Percentiles rank a stretch among this genome's conserved stretches.
phyloP scores from a whole-genome alignment of 495 filamentous ascomycete species.

The Podospora bellae-mahoneyi region DNA sequence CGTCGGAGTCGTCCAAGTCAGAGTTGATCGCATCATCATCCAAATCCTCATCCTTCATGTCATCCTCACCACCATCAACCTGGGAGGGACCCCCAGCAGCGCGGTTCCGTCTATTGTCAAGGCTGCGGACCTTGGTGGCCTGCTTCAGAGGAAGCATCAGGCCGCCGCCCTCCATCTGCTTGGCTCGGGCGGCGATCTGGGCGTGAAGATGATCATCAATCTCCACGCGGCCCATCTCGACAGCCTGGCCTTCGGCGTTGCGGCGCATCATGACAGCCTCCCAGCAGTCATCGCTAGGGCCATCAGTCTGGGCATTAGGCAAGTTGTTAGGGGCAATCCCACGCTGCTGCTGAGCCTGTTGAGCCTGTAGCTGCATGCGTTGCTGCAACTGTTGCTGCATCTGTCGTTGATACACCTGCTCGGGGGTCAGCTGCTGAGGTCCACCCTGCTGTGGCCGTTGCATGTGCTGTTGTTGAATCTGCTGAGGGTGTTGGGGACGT shows the following conservation, averaged over 20 bases:
- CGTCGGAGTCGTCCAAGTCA: constrained; percentile 92
- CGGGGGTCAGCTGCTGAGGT: constrained; percentile 44
- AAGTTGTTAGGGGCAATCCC: constrained; percentile 40
- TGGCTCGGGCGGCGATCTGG: constrained; percentile 64
- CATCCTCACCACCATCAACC: constrained; percentile 67
- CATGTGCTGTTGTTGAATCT: constrained; percentile 35
- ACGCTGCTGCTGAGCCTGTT: constrained; percentile 42
- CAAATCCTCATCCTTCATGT: constrained; percentile 57
- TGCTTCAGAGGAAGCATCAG: constrained; percentile 67
- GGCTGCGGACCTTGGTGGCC: constrained; percentile 35
- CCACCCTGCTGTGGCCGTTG: constrained; percentile 27
- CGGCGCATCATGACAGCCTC: constrained; percentile 52
- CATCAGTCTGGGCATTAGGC: constrained; percentile 45
- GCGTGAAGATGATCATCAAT: constrained; percentile 61
- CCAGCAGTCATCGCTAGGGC: constrained; percentile 45
- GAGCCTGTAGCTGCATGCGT: constrained; percentile 34
- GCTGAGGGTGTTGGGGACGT: constrained; percentile 25
- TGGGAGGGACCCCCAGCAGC: constrained; percentile 43
- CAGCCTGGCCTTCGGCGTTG: constrained; percentile 34
- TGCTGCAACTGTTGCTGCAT: constrained; percentile 10
- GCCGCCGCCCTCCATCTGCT: constrained; percentile 73
- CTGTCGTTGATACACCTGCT: constrained; percentile 33
- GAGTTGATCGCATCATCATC: constrained; percentile 99
- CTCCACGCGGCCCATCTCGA: constrained; percentile 49
- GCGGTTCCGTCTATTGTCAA: constrained; percentile 26